These are phyloP conservation scores for Citeromyces hawaiiensis DNA, from an alignment of 1,139 yeast genomes.

Conservation along the genomic window DNA sequence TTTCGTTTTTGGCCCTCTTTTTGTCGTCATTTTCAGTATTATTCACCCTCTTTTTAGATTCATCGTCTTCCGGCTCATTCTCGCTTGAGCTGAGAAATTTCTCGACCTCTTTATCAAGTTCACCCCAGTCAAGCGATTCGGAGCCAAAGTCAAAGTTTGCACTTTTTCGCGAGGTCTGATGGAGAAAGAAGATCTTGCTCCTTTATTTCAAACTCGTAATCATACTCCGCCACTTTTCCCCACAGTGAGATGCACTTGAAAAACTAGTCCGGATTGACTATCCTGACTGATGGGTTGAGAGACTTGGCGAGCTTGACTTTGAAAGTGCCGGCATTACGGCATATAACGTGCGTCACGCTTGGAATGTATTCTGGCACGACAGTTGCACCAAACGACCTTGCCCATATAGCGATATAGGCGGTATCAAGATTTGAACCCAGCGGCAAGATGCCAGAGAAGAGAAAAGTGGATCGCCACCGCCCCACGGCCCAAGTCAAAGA, in stretches of 20 bases:
- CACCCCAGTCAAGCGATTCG: conserved; percentile 20
- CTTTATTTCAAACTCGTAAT: conserved; percentile 37
- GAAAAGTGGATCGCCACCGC: conserved; percentile 62
- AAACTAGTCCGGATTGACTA: conserved; percentile 91
- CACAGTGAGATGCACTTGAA: conserved; percentile 76
- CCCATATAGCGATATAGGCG: conserved; percentile 87
- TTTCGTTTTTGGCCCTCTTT: conserved; percentile 14
- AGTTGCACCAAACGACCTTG: conserved; percentile 80
- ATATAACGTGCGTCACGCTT: conserved; percentile 80
- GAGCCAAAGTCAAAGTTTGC: conserved; percentile 7
- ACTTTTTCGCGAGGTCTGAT: conserved; percentile 24
- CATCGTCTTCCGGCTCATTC: conserved; percentile 17
- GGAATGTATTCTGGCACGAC: conserved; percentile 65
- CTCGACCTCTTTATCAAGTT: conserved; percentile 46
- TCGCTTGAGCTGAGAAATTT: conserved; percentile 44
- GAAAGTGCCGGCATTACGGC: conserved; percentile 59
- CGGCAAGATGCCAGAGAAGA: conserved; percentile 83
- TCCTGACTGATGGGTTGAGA: conserved; percentile 52
- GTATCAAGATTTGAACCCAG: conserved; percentile 54
- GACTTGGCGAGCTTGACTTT: conserved; percentile 68
- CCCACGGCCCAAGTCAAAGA: conserved; percentile 36
- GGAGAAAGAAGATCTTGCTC: conserved; percentile 26
- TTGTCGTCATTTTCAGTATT: conserved; percentile 3
- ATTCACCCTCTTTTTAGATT: conserved; percentile 2
- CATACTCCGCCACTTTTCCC: conserved; percentile 54